Conservation (phyloP, 176 grass and related monocot genomes). For the maize (Zea mays) region DNA sequence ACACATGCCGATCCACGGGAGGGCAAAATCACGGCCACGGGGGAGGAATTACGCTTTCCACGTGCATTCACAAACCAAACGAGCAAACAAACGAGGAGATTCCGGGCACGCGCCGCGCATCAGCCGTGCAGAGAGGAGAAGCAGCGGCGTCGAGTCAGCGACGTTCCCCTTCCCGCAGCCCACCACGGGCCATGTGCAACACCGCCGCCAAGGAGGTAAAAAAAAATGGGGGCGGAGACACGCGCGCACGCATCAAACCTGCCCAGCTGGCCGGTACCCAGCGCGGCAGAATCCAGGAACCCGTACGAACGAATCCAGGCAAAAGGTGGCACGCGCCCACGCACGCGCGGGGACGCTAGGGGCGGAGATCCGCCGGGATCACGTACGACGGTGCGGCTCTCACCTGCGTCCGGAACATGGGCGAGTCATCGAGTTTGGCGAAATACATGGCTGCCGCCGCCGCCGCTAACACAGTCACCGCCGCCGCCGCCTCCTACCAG, state of each 20-base stretch:
- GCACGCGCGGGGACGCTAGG: neutral
- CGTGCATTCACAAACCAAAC: slow-evolving; percentile 1
- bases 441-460: slow-evolving; percentile 64
- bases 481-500: slow-evolving; percentile 26
- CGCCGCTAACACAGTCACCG: neutral
- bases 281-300: slow-evolving; percentile 11
- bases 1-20: neutral
- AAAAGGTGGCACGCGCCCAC: neutral
- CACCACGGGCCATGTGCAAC: neutral
- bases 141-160: neutral
- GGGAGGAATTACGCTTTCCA: neutral
- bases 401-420: slow-evolving; percentile 84
- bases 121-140: neutral
- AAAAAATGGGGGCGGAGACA: neutral
- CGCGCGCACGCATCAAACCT: slow-evolving; percentile 11
- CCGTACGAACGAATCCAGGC: neutral
- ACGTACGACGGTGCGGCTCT: neutral
- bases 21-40: neutral
- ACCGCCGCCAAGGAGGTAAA: neutral
- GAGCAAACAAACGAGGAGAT: neutral
- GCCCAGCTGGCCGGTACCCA: neutral
- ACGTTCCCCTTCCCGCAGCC: neutral
- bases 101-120: neutral
- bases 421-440: slow-evolving; percentile 73
- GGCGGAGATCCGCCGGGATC: slow-evolving; percentile 29